phyloP scores from a whole-genome alignment of 1,139 yeast species.

The Kurtzmaniella quercitrusa region DNA sequence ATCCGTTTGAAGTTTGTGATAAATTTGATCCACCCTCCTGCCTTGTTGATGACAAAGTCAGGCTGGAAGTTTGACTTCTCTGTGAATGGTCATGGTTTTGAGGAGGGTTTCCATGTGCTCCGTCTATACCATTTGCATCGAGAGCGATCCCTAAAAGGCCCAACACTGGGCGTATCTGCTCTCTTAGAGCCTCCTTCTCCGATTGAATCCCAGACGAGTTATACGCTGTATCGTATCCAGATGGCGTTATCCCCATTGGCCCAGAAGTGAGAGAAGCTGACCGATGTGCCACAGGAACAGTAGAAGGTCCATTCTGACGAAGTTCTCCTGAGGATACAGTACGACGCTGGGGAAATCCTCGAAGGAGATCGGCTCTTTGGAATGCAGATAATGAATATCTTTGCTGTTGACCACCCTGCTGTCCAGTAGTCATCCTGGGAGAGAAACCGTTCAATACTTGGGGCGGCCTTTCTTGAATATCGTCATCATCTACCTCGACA shows the following conservation, averaged over 20 bases:
- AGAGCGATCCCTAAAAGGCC: conserved; percentile 6
- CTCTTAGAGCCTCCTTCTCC: not conserved
- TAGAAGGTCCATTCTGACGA: not conserved
- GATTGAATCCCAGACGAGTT: no score
- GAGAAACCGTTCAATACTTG: not conserved
- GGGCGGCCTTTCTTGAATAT: not conserved
- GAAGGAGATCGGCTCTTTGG: not conserved
- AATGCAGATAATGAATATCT: conserved; percentile 1
- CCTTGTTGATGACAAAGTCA: no score
- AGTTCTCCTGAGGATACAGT: not conserved
- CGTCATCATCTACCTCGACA: no score
- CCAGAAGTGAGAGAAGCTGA: not conserved
- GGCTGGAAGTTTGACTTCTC: no score
- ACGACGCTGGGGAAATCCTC: not conserved
- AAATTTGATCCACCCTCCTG: no score
- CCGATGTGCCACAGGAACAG: not conserved
- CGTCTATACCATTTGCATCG: not conserved
- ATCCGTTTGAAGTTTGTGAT: no score
- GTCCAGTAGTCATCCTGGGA: not conserved
- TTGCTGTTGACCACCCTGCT: not conserved
- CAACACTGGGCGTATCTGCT: not conserved
- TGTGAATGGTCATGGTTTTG: no score
- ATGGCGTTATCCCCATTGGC: not conserved
- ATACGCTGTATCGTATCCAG: no score
- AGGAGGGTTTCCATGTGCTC: no score